These are phyloP conservation scores for Penicillium fuscoglaucum DNA, from an alignment of 2,329 filamentous ascomycete species.

Conservation along the genomic window DNA sequence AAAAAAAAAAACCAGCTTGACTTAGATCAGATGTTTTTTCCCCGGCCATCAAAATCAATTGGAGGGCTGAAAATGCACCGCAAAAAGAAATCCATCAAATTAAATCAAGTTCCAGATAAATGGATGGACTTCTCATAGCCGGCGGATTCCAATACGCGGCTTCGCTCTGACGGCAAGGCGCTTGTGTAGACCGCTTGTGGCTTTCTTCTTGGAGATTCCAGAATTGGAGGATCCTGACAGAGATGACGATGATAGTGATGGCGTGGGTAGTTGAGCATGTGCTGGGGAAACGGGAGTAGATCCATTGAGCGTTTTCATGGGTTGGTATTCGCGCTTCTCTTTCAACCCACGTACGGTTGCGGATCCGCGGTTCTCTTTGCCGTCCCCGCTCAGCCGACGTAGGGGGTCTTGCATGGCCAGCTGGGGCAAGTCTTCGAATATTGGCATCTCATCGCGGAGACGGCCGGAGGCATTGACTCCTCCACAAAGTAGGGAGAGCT, in stretches of 20 bases:
- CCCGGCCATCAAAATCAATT: not conserved
- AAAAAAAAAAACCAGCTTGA: not conserved
- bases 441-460: constrained; percentile 31
- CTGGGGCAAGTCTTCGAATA: constrained; percentile 35
- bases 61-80: not conserved
- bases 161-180: constrained; percentile 31
- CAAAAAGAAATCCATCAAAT: not conserved
- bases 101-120: not conserved
- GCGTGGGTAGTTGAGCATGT: not conserved
- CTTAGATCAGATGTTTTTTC: not conserved
- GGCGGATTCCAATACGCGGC: constrained; percentile 38
- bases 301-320: constrained; percentile 4
- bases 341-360: constrained; percentile 15
- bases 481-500: constrained; percentile 29
- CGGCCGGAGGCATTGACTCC: constrained; percentile 27
- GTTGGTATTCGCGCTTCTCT: constrained; percentile 11
- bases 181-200: constrained; percentile 24
- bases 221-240: constrained; percentile 13
- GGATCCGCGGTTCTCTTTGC: constrained; percentile 23
- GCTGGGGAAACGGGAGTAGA: not conserved
- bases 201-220: constrained; percentile 23
- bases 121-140: constrained; percentile 27
- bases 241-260: constrained; percentile 2
- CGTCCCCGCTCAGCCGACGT: constrained; percentile 19
- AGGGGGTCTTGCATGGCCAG: constrained; percentile 15